Base-by-base conservation (phyloP, 2,329 filamentous ascomycete genomes). In the Teratosphaeriaceae sp. region DNA sequence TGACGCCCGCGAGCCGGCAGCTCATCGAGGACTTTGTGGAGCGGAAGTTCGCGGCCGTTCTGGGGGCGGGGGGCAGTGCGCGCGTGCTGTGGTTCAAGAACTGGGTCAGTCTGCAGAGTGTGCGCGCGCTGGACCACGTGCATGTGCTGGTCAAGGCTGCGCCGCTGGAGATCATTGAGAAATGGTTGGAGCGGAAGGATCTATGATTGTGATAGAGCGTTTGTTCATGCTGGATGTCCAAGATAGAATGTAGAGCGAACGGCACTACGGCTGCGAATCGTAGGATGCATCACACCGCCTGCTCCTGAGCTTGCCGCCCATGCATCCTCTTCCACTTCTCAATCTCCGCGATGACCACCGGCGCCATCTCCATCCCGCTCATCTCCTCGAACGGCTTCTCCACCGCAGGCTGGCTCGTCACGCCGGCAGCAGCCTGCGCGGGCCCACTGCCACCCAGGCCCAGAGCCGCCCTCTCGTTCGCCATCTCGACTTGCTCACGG, bases 351-450 rank as follows among this genome's bases (percentile, higher is more conserved):
- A 84, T 89, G 61, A 94, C 66, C 54, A 80, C 75, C 62, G 94
- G 88, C 86, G 94, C 94, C 86, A 94, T 94, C 65, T 94, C 86
- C 50, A 86, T 72, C 53, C 84, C 88, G 44, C 72, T 85, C 50
- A 95, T 70, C 7, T 84, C 77, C 53, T 82, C 85, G 63, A 94
- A 94, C 1, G 82, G 76, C 60, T 94, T 74, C 61, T 31, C 40
- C 15, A 21, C 30, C 45, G 3, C 20, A 16, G 3, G 33, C 40
- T 21, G 13, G 8, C 22, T 19, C 29, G 37, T 42, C 23, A 34
- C 33, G 13, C 22, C 21, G 4, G 20, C 22, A 16, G 38, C 34
- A n/a, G n/a, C n/a, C 29, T 43, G 46, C 26, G 45, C 39, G 24
- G 57, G 41, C 41, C 59, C 52, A 51, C 53, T 48, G n/a, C n/a